These are phyloP conservation scores for Artomyces pyxidatus DNA, from an alignment of 768 basidiomycete genomes.

Conservation along the genomic window DNA sequence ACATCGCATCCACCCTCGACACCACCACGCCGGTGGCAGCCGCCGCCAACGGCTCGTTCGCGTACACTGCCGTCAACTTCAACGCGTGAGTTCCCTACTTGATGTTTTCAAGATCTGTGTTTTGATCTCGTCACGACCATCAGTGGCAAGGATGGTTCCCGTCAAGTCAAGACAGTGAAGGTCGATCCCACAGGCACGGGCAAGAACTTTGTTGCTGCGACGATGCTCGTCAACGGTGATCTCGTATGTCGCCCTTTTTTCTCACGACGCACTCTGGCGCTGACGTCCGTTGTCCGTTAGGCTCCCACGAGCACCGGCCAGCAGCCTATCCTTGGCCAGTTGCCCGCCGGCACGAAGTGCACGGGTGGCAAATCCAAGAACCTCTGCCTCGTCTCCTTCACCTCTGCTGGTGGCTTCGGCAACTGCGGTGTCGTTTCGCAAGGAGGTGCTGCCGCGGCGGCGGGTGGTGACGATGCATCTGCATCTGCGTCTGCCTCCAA, in stretches of 20 bases:
- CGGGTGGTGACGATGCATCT: not conserved
- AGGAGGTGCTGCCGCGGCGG: not conserved
- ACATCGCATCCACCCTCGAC: constrained; percentile 33
- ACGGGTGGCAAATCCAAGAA: constrained; percentile 37
- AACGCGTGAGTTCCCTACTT: constrained; percentile 30
- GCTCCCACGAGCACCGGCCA: constrained; percentile 30
- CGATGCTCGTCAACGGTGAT: constrained; percentile 38
- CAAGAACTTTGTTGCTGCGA: constrained; percentile 27
- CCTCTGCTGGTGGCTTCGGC: constrained; percentile 42
- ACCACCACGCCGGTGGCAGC: constrained; percentile 23
- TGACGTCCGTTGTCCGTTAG: constrained; percentile 19
- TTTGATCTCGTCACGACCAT: not conserved
- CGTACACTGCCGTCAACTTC: constrained; percentile 35
- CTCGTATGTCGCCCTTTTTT: constrained; percentile 26
- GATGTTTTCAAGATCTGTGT: not conserved
- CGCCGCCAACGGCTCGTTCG: constrained; percentile 32
- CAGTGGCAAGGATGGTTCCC: constrained; percentile 41
- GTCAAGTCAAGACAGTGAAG: constrained; percentile 31
- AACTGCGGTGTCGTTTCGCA: constrained; percentile 44
- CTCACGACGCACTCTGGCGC: not conserved
- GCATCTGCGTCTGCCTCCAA: not conserved
- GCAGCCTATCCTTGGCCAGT: constrained; percentile 32
- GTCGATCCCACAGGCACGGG: constrained; percentile 36
- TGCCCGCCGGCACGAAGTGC: constrained; percentile 44
- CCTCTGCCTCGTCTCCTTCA: constrained; percentile 45